These are phyloP conservation scores for Gloeopeniophorella convolvens DNA, from an alignment of 768 basidiomycete species.

Conservation along the genomic window DNA sequence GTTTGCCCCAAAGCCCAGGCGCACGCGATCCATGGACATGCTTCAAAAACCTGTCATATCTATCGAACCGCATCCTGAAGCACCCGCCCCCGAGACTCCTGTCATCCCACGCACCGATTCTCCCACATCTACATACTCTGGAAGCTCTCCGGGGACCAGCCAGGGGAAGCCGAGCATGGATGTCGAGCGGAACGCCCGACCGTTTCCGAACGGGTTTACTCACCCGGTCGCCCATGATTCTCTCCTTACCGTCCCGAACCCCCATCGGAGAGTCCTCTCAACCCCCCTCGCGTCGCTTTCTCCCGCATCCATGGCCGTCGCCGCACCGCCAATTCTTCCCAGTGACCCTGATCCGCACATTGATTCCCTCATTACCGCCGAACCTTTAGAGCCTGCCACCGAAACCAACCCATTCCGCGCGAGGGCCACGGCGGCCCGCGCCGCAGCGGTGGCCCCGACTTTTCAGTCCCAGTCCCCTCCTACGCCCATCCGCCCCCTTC, in stretches of 20 bases:
- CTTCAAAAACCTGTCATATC: not conserved
- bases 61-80: not conserved
- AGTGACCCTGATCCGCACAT: not conserved
- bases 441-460: not conserved
- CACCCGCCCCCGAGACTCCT: not conserved
- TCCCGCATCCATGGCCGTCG: not conserved
- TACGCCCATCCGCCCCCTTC: not conserved
- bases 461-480: not conserved
- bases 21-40: slow-evolving; percentile 5
- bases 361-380: too few relatives aligned
- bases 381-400: too few relatives aligned
- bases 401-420: not conserved
- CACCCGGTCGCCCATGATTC: not conserved
- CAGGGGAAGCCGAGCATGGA: slow-evolving; percentile 15
- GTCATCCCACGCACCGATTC: not conserved
- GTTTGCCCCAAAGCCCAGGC: slow-evolving; percentile 9
- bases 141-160: slow-evolving; percentile 10
- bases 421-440: not conserved
- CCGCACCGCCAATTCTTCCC: not conserved
- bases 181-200: not conserved
- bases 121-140: slow-evolving; percentile 6
- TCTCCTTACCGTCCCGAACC: not conserved
- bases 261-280: not conserved
- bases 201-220: not conserved
- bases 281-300: slow-evolving; percentile 2